A percentile compares a stretch with the other conserved stretches of the same genome.
Evolutionary conservation across 2,329 filamentous ascomycete species (phyloP).

Genomic region (Stagonosporopsis tanaceti): DNA sequence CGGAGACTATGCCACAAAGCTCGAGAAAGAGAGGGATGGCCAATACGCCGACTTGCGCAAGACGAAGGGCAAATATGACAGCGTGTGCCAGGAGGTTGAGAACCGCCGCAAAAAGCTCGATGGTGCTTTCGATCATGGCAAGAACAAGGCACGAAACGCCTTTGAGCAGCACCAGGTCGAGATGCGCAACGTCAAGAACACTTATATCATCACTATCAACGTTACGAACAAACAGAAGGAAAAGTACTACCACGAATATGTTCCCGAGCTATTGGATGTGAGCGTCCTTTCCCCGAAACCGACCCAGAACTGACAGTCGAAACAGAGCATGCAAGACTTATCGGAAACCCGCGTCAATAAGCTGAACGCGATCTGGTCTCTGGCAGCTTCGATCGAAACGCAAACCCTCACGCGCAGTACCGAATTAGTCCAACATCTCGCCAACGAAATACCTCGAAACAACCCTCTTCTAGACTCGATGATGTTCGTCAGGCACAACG

Average conservation of each 20-base stretch:
- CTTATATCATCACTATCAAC: slow-evolving; percentile 95
- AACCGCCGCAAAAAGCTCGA: slow-evolving; percentile 94
- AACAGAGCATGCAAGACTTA: slow-evolving; percentile 81
- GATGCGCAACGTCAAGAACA: slow-evolving; percentile 98
- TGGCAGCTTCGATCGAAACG: slow-evolving; percentile 81
- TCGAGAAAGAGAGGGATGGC: slow-evolving; percentile 87
- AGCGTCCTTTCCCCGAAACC: slow-evolving; percentile 16
- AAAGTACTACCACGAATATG: slow-evolving; percentile 95
- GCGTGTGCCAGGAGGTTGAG: slow-evolving; percentile 92
- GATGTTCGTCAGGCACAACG: slow-evolving; percentile 97
- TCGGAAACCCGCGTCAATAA: slow-evolving; percentile 87
- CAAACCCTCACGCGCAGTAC: slow-evolving; percentile 77
- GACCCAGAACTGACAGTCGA: slow-evolving; percentile 9
- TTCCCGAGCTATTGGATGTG: slow-evolving; percentile 92
- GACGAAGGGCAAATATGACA: slow-evolving; percentile 91
- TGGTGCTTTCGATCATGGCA: slow-evolving; percentile 83
- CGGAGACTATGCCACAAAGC: slow-evolving; percentile 83
- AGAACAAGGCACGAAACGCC: slow-evolving; percentile 85
- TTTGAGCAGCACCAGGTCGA: slow-evolving; percentile 93
- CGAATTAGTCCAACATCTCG: slow-evolving; percentile 74
- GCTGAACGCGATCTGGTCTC: slow-evolving; percentile 84
- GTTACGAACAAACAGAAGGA: slow-evolving; percentile 98
- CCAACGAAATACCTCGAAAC: slow-evolving; percentile 85
- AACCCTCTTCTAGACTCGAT: slow-evolving; percentile 89
- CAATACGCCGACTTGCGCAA: slow-evolving; percentile 88